Conservation (phyloP, 2,329 filamentous ascomycete species). For the Grosmannia serpens region DNA sequence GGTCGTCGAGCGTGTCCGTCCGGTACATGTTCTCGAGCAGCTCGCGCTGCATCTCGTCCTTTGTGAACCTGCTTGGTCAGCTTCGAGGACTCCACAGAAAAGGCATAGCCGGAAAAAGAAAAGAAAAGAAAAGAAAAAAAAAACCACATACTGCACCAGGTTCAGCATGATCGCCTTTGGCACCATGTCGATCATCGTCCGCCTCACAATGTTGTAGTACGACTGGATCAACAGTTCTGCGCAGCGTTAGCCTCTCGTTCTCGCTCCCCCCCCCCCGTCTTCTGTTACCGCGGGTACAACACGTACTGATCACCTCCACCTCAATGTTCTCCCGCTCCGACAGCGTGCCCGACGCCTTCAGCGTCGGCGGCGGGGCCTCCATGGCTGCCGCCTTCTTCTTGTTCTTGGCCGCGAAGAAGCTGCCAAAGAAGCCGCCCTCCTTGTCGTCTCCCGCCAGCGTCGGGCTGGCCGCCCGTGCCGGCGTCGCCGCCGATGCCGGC, state of each 20-base stretch:
- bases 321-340: slow-evolving; percentile 92
- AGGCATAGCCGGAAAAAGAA: neutral
- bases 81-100: neutral
- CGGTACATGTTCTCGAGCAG: slow-evolving; percentile 97
- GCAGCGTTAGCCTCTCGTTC: neutral
- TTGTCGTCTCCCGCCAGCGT: slow-evolving; percentile 43
- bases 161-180: slow-evolving; percentile 98
- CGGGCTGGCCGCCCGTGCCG: slow-evolving; percentile 65
- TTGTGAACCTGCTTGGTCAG: slow-evolving; percentile 56
- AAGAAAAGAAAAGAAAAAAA: neutral
- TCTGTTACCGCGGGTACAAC: rapidly evolving
- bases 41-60: slow-evolving; percentile 97
- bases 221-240: slow-evolving; percentile 87
- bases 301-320: slow-evolving; percentile 89
- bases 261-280: neutral
- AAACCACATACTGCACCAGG: slow-evolving; percentile 67
- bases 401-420: slow-evolving; percentile 98
- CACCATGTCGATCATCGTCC: slow-evolving; percentile 99
- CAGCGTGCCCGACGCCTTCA: slow-evolving; percentile 88
- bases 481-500: slow-evolving; percentile 45
- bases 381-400: slow-evolving; percentile 99
- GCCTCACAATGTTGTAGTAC: slow-evolving; percentile 96
- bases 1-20: slow-evolving; percentile 75
- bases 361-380: slow-evolving; percentile 83
- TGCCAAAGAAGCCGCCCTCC: slow-evolving; percentile 86